These are phyloP conservation scores for Plasmopara muralis DNA, from an alignment of 352 stramenopile species.

Conservation along the genomic window DNA sequence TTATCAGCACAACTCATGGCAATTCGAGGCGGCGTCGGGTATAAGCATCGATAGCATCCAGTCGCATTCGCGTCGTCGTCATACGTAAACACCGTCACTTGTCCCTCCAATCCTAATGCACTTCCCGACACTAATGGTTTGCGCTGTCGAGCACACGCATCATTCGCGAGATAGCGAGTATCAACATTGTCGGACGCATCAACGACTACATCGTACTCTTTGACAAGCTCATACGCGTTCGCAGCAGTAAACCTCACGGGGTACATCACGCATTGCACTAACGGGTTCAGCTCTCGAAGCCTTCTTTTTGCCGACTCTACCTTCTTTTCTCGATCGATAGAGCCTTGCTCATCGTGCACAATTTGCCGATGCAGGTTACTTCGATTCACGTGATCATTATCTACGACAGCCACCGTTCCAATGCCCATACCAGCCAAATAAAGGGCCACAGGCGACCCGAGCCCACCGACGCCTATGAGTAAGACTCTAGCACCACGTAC, in stretches of 20 bases:
- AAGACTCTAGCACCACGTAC: constrained; percentile 75
- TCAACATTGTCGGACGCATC: constrained; percentile 95
- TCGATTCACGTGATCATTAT: constrained; percentile 92
- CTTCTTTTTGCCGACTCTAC: constrained; percentile 74
- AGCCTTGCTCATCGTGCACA: constrained; percentile 82
- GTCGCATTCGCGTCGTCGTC: constrained; percentile 21
- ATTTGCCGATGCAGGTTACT: constrained; percentile 98
- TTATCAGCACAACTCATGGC: constrained; percentile 91
- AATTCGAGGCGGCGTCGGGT: constrained; percentile 77
- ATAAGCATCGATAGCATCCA: constrained; percentile 96
- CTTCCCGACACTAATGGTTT: constrained; percentile 92
- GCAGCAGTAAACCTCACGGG: constrained; percentile 44
- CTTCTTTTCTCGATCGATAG: constrained; percentile 77
- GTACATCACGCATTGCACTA: constrained; percentile 50
- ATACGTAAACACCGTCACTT: constrained; percentile 95
- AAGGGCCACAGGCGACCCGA: constrained; percentile 92
- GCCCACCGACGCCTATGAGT: constrained; percentile 92
- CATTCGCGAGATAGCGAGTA: constrained; percentile 95
- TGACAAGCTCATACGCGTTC: constrained; percentile 81
- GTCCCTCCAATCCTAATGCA: constrained; percentile 93
- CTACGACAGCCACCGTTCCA: constrained; percentile 89
- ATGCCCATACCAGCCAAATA: constrained; percentile 95
- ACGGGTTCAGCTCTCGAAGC: constrained; percentile 71
- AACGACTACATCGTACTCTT: constrained; percentile 87
- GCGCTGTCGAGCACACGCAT: constrained; percentile 81